Percentiles rank a stretch among this genome's conserved stretches.
These are phyloP conservation scores for Chrysochromulina parva DNA, from an alignment of 78 protist species.

Conservation along the genomic window DNA sequence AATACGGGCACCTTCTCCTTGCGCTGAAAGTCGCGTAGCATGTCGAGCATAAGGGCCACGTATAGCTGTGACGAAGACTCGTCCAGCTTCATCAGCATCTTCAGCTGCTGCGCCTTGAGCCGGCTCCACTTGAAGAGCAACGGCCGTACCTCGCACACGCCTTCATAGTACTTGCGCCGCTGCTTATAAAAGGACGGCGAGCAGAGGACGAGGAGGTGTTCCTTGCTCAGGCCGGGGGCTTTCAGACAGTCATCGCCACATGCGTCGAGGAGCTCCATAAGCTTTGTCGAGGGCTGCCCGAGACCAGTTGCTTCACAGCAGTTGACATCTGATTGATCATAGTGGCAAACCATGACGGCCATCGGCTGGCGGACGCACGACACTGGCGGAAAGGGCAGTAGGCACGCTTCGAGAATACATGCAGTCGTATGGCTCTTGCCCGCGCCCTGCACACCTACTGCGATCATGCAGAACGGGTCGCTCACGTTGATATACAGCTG, in stretches of 20 bases:
- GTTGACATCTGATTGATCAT: background rate
- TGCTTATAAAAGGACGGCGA: conserved; percentile 2
- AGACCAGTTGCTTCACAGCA: conserved; percentile 16
- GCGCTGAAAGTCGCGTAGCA: conserved; percentile 21
- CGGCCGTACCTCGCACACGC: background rate
- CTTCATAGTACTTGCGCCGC: background rate
- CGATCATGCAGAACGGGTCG: conserved; percentile 21
- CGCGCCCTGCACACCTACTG: conserved; percentile 29
- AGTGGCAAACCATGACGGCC: conserved; percentile 14
- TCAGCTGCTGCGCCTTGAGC: conserved; percentile 11
- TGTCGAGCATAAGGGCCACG: background rate
- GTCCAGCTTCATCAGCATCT: background rate
- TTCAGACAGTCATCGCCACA: background rate
- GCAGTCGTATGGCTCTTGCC: conserved; percentile 30
- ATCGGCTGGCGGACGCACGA: background rate
- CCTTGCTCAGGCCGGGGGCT: background rate
- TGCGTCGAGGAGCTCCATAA: background rate
- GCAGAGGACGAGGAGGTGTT: background rate
- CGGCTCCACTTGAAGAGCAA: conserved; percentile 8
- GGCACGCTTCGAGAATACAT: background rate
- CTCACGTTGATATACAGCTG: background rate
- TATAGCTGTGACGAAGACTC: background rate
- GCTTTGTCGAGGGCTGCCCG: background rate
- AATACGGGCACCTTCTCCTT: background rate
- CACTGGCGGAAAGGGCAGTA: background rate